These are phyloP conservation scores for Limnanthes douglasii DNA, from an alignment of 345 rosid genomes.

Conservation along the genomic window DNA sequence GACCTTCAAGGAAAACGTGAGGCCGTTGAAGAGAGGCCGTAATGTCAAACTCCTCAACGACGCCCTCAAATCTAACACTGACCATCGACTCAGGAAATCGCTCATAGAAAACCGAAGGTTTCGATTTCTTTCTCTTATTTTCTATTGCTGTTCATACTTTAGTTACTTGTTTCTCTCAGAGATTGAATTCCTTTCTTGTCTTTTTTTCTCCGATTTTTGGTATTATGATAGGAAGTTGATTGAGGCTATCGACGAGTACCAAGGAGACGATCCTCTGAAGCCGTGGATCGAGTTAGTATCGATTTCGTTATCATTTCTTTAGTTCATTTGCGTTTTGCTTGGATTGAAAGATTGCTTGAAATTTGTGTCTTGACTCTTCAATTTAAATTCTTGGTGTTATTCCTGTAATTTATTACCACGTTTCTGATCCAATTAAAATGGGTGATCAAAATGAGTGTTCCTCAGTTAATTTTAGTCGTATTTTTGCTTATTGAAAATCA, in stretches of 20 bases:
- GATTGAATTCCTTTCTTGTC: not conserved
- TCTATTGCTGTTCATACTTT: not conserved
- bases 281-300: constrained; percentile 69
- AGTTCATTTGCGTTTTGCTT: not conserved
- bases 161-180: not conserved
- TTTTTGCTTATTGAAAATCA: no score
- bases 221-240: constrained; percentile 49
- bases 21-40: constrained; percentile 85
- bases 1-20: constrained; percentile 76
- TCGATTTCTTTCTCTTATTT: not conserved
- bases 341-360: not conserved
- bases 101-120: constrained; percentile 62
- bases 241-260: constrained; percentile 53
- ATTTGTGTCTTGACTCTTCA: not conserved
- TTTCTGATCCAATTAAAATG: no score
- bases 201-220: not conserved
- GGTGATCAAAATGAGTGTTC: no score
- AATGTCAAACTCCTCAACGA: constrained; percentile 48
- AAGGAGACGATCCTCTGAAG: constrained; percentile 72
- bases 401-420: no score
- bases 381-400: no score
- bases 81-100: constrained; percentile 29
- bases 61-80: constrained; percentile 52
- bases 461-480: no score
- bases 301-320: not conserved